phyloP scores from a whole-genome alignment of 2,329 filamentous ascomycete genomes.

The Cordyceps fumosorosea region DNA sequence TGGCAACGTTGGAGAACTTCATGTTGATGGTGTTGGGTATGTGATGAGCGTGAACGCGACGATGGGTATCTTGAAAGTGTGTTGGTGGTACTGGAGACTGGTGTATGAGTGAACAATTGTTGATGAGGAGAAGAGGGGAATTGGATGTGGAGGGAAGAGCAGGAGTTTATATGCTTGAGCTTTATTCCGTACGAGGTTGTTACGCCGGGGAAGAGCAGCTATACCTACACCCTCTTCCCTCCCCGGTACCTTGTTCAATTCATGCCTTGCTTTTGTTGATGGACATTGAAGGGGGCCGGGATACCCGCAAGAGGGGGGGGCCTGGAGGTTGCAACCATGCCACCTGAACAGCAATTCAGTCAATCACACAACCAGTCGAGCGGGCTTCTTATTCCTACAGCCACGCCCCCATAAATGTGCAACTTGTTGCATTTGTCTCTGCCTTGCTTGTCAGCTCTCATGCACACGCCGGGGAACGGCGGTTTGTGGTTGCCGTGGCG shows the following conservation, averaged over 20 bases:
- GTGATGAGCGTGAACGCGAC: background rate
- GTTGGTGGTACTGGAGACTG: background rate
- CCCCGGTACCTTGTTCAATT: background rate
- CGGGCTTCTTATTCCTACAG: background rate
- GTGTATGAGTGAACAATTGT: background rate
- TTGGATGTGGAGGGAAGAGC: background rate
- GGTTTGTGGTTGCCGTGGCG: background rate
- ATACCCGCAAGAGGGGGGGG: too few relatives aligned
- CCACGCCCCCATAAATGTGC: background rate
- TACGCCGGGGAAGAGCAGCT: background rate
- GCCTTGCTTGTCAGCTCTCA: background rate
- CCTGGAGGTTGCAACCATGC: too few relatives aligned
- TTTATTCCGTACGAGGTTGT: background rate
- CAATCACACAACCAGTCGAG: too few relatives aligned
- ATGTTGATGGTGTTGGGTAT: conserved; percentile 23
- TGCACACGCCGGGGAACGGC: background rate
- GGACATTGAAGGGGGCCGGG: too few relatives aligned
- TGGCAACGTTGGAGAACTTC: conserved; percentile 30
- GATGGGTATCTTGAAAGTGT: background rate
- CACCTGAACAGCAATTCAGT: too few relatives aligned
- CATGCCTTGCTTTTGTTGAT: background rate
- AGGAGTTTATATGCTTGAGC: conserved; percentile 7
- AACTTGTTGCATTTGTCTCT: background rate
- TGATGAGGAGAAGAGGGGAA: background rate
- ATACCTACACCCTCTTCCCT: background rate